Conservation (phyloP, 768 basidiomycete species). For the Russula foetens region DNA sequence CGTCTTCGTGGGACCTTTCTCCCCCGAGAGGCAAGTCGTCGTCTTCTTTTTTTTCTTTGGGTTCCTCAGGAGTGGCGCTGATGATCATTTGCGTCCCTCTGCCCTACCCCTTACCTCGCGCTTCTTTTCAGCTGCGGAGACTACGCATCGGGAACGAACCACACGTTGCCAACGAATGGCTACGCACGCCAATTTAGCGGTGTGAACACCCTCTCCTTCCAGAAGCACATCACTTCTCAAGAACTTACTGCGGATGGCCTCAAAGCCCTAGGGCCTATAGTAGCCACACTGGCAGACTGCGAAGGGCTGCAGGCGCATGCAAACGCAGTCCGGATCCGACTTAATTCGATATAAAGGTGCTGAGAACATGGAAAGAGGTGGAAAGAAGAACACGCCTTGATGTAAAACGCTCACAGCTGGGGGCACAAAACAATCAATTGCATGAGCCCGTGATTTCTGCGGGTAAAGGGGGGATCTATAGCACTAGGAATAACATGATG, state of each 20-base stretch:
- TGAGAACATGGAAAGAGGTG: background rate
- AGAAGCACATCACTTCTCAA: constrained; percentile 98
- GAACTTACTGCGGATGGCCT: constrained; percentile 79
- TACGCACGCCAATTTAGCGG: constrained; percentile 98
- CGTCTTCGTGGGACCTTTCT: constrained; percentile 91
- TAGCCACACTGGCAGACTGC: constrained; percentile 85
- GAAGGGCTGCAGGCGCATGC: constrained; percentile 95
- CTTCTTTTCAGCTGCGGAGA: constrained; percentile 73
- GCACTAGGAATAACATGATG: constrained; percentile 16
- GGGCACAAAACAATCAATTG: background rate
- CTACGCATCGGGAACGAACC: constrained; percentile 98
- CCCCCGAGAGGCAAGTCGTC: constrained; percentile 81
- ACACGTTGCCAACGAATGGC: constrained; percentile 93
- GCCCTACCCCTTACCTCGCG: background rate
- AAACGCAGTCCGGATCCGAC: constrained; percentile 86
- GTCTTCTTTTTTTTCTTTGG: background rate
- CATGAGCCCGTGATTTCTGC: background rate
- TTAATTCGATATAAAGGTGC: constrained; percentile 26
- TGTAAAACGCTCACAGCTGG: background rate
- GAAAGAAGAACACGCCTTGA: background rate
- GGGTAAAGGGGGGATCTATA: constrained; percentile 12
- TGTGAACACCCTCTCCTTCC: constrained; percentile 95
- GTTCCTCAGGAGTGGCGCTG: background rate
- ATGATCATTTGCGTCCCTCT: background rate
- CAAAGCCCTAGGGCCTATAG: constrained; percentile 71